Base-by-base conservation (phyloP, 495 filamentous ascomycete species). In the Aspergillus haitiensis region DNA sequence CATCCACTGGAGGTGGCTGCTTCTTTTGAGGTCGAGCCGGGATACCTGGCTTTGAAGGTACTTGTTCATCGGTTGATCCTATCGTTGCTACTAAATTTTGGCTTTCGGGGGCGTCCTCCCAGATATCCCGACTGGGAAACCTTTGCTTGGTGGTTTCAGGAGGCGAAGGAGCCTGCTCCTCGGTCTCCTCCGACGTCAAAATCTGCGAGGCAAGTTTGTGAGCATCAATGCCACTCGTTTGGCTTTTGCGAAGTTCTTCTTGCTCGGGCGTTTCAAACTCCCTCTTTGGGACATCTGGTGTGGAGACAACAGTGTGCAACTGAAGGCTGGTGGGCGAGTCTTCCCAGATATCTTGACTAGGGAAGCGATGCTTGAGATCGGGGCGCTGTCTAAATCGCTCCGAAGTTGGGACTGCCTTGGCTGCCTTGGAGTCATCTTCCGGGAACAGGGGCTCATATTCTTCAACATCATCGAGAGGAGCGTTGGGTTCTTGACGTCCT, bases 391-490 rank as follows among this genome's bases (percentile, higher is more conserved):
- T 88, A 55, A 86, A 77, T 42, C 83, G 81, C 49, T 88, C 85
- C 6, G 81, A 78, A 21, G 82, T 78, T 9, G 84, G 79, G 45
- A 81, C 63, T 15, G 86, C 76, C 34, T 81, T 73, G 46, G 80
- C 77, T 16, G 85, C 82, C 40, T 87, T 84, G 11, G 91, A 84
- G 12, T 72, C 71, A 21, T 93, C 90, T 33, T 98, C 93, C 3
- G 89, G 88, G 71, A 99, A 98, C 18, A 99, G 72, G 2, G 94
- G 95, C 69, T 97, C 94, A 67, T 97, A 97, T 68, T 97, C 93
- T 56, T 95, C 89, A 0, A 95, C 88, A 65, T 96, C 87, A 68
- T 97, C 91, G 7, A 98, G 76, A 12, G 92, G 90, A 0, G 89
- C 91, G 37, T 78, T 79, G 66, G 72, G 70, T 34, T 79, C 77